Evolutionary conservation across 106 monocot species (phyloP).

Genomic region (Hemerocallis citrina): DNA sequence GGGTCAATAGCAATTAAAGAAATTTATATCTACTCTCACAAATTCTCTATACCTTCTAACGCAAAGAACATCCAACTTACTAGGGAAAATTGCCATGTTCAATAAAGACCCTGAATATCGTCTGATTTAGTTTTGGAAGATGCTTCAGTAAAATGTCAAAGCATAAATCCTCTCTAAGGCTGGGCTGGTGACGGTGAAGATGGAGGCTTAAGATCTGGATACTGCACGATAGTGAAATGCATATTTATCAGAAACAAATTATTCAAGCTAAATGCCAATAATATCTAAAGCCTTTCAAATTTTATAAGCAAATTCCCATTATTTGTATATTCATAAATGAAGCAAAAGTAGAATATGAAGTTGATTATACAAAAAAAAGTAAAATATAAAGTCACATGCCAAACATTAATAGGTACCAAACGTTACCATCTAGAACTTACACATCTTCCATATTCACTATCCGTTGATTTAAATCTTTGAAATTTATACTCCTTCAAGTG

Average conservation of each 20-base stretch:
- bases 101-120: background rate
- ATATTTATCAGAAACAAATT: background rate
- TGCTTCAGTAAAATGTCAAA: background rate
- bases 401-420: no score
- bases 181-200: constrained; percentile 28
- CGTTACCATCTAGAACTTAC: no score
- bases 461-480: no score
- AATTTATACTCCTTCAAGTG: no score
- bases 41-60: background rate
- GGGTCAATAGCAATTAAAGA: background rate
- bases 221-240: constrained; percentile 20
- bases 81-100: background rate
- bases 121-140: background rate
- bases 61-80: background rate
- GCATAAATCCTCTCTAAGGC: constrained; percentile 15
- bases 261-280: background rate
- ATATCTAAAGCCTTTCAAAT: background rate
- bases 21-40: background rate
- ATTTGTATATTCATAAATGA: background rate
- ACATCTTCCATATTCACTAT: no score
- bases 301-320: background rate
- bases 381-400: no score
- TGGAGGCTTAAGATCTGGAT: constrained; percentile 39
- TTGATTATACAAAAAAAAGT: no score
- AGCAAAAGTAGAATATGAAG: no score